These are phyloP conservation scores for Melastoma candidum DNA, from an alignment of 441 rosid genomes.

Conservation along the genomic window DNA sequence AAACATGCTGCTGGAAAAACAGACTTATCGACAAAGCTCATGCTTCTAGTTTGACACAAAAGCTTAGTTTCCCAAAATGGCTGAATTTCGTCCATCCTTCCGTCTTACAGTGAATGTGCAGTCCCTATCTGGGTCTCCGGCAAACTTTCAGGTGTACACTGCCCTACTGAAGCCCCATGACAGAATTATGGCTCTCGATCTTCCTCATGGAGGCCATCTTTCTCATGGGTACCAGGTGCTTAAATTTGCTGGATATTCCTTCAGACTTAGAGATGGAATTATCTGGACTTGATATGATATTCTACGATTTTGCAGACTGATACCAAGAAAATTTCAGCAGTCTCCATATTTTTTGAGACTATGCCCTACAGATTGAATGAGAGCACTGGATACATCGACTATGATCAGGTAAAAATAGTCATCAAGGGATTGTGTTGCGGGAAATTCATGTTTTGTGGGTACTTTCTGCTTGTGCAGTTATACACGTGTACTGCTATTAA, in stretches of 20 bases:
- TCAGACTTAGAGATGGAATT: neutral
- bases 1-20: too few species aligned
- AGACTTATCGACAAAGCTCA: too few species aligned
- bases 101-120: slow-evolving; percentile 38
- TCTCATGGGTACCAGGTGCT: slow-evolving; percentile 26
- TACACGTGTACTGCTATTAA: too few species aligned
- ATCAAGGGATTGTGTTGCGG: too few species aligned
- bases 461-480: too few species aligned
- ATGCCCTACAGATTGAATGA: slow-evolving; percentile 28
- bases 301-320: slow-evolving; percentile 20
- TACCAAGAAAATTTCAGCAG: slow-evolving; percentile 25
- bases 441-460: too few species aligned
- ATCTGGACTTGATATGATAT: neutral
- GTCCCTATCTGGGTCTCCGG: slow-evolving; percentile 27
- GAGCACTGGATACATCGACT: slow-evolving; percentile 22
- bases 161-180: slow-evolving; percentile 21
- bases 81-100: neutral
- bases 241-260: neutral
- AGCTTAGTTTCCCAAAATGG: neutral
- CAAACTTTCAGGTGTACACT: slow-evolving; percentile 20
- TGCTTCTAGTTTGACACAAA: too few species aligned
- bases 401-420: slow-evolving; percentile 17
- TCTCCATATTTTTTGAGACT: slow-evolving; percentile 24
- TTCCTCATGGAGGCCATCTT: slow-evolving; percentile 26
- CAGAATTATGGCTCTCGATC: slow-evolving; percentile 25